Evolutionary conservation across 2,329 filamentous ascomycete species (phyloP).

Genomic region (Epichloe typhina): DNA sequence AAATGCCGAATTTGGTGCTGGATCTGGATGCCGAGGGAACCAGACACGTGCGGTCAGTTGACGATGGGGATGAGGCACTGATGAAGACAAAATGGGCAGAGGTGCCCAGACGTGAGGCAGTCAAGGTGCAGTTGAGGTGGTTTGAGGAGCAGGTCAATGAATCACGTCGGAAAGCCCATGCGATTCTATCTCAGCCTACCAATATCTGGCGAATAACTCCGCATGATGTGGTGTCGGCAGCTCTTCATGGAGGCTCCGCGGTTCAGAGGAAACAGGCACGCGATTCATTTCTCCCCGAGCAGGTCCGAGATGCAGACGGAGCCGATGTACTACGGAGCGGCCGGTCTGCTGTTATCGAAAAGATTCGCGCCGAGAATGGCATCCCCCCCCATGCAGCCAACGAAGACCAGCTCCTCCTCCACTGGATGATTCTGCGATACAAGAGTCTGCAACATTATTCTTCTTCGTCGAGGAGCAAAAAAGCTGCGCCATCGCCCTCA

Average conservation of each 20-base stretch:
- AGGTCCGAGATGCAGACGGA: neutral
- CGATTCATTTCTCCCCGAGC: neutral
- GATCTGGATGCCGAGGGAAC: slow-evolving; percentile 38
- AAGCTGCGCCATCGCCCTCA: slow-evolving; percentile 1
- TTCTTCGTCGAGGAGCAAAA: neutral
- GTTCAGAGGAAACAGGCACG: neutral
- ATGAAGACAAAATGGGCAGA: slow-evolving; percentile 18
- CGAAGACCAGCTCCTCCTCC: slow-evolving; percentile 20
- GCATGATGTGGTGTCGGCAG: slow-evolving; percentile 29
- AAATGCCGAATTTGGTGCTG: slow-evolving; percentile 30
- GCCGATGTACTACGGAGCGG: neutral
- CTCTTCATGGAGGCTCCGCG: slow-evolving; percentile 8
- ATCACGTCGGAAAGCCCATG: slow-evolving; percentile 14
- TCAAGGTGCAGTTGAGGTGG: slow-evolving; percentile 14
- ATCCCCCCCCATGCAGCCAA: slow-evolving; percentile 15
- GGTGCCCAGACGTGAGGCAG: slow-evolving; percentile 10
- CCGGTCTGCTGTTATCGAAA: slow-evolving; percentile 8
- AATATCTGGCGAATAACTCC: slow-evolving; percentile 27
- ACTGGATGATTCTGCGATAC: slow-evolving; percentile 23
- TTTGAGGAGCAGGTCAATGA: slow-evolving; percentile 18
- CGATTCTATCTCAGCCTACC: slow-evolving; percentile 12
- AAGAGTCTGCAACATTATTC: slow-evolving; percentile 4
- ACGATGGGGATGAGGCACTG: slow-evolving; percentile 22
- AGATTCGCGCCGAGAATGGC: slow-evolving; percentile 16
- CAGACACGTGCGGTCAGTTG: slow-evolving; percentile 28